phyloP scores from a whole-genome alignment of 306 rosid genomes.

The Coriaria nepalensis region DNA sequence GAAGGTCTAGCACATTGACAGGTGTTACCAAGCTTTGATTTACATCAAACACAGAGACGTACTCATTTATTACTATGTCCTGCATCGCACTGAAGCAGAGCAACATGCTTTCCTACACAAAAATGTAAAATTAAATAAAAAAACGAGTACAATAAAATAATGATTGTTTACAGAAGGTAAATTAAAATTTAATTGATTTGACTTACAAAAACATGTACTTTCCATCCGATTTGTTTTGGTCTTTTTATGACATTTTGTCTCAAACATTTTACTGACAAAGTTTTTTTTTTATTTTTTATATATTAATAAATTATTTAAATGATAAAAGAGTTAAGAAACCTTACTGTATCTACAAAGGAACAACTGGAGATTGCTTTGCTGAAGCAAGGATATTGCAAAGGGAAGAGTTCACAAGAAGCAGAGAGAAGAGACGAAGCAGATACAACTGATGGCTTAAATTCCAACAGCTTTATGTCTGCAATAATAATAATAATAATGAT shows the following conservation, averaged over 20 bases:
- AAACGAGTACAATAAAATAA: too few species aligned
- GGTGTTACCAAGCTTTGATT: slow-evolving; percentile 54
- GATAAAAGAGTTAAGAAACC: background rate
- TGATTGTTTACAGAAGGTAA: too few species aligned
- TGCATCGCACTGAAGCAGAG: slow-evolving; percentile 46
- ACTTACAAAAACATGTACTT: too few species aligned
- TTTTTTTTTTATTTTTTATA: too few species aligned
- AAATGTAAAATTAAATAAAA: background rate
- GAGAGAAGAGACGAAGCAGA: slow-evolving; percentile 71
- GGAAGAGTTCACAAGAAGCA: slow-evolving; percentile 69
- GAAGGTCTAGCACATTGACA: slow-evolving; percentile 66
- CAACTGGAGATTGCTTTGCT: slow-evolving; percentile 39
- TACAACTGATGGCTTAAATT: slow-evolving; percentile 68
- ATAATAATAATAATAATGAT: slow-evolving; percentile 1
- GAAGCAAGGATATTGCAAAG: slow-evolving; percentile 67
- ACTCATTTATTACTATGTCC: slow-evolving; percentile 38
- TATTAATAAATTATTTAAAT: too few species aligned
- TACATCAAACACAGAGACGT: slow-evolving; percentile 32
- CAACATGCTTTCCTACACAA: slow-evolving; percentile 38
- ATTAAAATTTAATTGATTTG: too few species aligned
- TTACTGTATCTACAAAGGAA: slow-evolving; percentile 57
- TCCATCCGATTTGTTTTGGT: too few species aligned
- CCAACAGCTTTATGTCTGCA: slow-evolving; percentile 62
- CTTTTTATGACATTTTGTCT: too few species aligned
- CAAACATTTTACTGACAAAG: too few species aligned